A percentile compares a stretch with the other conserved stretches of the same genome.
These are phyloP conservation scores for Xylaria sp. DNA, from an alignment of 2,329 filamentous ascomycete genomes.

Conservation along the genomic window DNA sequence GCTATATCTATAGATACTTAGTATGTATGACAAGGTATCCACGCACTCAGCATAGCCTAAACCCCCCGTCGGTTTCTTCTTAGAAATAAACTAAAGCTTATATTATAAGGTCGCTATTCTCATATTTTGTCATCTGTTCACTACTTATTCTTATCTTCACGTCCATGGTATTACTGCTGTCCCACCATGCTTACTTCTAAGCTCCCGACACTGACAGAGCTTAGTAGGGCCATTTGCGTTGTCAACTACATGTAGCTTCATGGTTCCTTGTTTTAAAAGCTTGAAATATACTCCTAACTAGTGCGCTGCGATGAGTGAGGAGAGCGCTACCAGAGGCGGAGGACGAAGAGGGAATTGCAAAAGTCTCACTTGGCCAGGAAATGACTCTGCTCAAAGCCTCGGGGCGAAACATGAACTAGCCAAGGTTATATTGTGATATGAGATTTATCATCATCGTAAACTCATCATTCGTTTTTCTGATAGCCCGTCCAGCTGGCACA, in stretches of 20 bases:
- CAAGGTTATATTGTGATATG: neutral
- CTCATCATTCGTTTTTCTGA: neutral
- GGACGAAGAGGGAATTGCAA: too few species aligned
- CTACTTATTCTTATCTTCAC: neutral
- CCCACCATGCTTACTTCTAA: neutral
- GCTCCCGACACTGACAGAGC: neutral
- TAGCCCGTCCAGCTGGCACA: neutral
- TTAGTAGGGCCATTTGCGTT: neutral
- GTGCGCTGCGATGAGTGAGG: neutral
- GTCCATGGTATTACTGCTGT: neutral
- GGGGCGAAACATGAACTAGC: neutral
- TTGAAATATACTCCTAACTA: neutral
- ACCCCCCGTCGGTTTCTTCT: neutral
- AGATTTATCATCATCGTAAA: neutral
- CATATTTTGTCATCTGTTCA: neutral
- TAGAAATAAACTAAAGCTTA: neutral
- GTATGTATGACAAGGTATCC: neutral
- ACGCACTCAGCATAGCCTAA: neutral
- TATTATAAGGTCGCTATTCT: neutral
- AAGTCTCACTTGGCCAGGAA: neutral
- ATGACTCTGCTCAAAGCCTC: neutral
- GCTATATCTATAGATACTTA: neutral
- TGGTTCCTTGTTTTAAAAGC: neutral
- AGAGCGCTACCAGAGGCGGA: neutral
- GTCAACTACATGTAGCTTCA: neutral